Percentiles rank a stretch among this genome's conserved stretches.
These are phyloP conservation scores for Mycena floridula DNA, from an alignment of 768 basidiomycete genomes.

Conservation along the genomic window DNA sequence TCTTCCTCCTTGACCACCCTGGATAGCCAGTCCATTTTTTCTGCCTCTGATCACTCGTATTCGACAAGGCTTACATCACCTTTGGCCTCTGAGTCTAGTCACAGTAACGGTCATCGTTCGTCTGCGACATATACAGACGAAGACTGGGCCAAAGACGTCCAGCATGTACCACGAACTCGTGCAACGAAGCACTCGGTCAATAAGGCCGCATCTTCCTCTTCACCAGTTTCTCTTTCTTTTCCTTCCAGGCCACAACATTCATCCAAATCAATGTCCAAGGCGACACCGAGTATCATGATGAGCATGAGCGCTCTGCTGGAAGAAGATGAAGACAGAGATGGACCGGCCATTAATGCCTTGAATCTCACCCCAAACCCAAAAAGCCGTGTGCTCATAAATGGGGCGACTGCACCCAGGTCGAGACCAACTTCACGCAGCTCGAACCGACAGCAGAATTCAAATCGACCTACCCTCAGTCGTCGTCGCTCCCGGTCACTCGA, in stretches of 20 bases:
- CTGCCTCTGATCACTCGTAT: conserved; percentile 23
- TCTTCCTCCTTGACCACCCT: conserved; percentile 35
- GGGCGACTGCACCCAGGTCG: not conserved
- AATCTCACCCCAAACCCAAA: conserved; percentile 7
- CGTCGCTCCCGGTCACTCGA: not conserved
- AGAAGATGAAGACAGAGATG: conserved; percentile 42
- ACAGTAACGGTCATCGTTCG: conserved; percentile 12
- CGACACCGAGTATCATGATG: conserved; percentile 37
- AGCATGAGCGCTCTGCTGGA: conserved; percentile 50
- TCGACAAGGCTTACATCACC: conserved; percentile 32
- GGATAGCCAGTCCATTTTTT: conserved; percentile 34
- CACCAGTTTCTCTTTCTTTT: conserved; percentile 16
- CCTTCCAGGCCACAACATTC: conserved; percentile 2
- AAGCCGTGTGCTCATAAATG: not conserved
- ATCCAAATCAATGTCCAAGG: conserved; percentile 23
- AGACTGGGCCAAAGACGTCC: conserved; percentile 67
- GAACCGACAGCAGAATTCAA: conserved; percentile 13
- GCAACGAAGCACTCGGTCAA: conserved; percentile 1
- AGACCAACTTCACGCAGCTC: not conserved
- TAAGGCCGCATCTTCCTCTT: conserved; percentile 3
- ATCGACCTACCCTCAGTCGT: conserved; percentile 20
- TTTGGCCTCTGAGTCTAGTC: conserved; percentile 24
- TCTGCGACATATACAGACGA: conserved; percentile 41
- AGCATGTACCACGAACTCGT: conserved; percentile 33
- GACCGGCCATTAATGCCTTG: conserved; percentile 1